phyloP scores from a whole-genome alignment of 2,329 filamentous ascomycete genomes.

The Ophiostoma sp. region DNA sequence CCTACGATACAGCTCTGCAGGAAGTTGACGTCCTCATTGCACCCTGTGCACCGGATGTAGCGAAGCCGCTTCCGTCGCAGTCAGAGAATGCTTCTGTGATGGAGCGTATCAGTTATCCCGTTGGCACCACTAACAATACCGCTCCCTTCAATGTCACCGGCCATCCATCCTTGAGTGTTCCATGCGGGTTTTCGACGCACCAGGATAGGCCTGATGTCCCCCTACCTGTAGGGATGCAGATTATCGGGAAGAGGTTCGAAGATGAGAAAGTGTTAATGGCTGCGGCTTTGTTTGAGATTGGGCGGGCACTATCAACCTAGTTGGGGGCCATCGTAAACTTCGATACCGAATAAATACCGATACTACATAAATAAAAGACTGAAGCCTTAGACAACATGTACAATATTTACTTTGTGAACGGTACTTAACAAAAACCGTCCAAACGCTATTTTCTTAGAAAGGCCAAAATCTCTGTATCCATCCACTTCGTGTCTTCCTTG shows the following conservation, averaged over 20 bases:
- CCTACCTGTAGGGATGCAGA: conserved; percentile 34
- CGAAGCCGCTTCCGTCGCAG: conserved; percentile 38
- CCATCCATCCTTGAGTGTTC: conserved; percentile 46
- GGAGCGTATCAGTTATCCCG: conserved; percentile 39
- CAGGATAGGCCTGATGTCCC: conserved; percentile 25
- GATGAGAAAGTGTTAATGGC: conserved; percentile 32
- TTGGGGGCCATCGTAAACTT: no score
- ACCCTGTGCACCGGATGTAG: conserved; percentile 41
- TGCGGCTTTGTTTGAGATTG: conserved; percentile 32
- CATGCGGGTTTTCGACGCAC: conserved; percentile 34
- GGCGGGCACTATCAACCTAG: conserved; percentile 13
- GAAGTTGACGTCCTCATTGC: conserved; percentile 40
- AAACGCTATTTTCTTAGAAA: neutral
- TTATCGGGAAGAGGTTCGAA: conserved; percentile 32
- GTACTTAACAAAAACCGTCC: neutral
- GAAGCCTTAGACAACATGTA: neutral
- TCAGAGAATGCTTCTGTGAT: conserved; percentile 33
- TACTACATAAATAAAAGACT: neutral
- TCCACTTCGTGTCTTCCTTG: conserved; percentile 21
- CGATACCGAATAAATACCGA: neutral
- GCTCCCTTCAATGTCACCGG: conserved; percentile 47
- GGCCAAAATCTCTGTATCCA: neutral
- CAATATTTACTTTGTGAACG: neutral
- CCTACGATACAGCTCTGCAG: conserved; percentile 43
- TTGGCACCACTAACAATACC: conserved; percentile 44